Evolutionary conservation across 176 grass and related monocot species (phyloP).

Genomic region (Zea luxurians): DNA sequence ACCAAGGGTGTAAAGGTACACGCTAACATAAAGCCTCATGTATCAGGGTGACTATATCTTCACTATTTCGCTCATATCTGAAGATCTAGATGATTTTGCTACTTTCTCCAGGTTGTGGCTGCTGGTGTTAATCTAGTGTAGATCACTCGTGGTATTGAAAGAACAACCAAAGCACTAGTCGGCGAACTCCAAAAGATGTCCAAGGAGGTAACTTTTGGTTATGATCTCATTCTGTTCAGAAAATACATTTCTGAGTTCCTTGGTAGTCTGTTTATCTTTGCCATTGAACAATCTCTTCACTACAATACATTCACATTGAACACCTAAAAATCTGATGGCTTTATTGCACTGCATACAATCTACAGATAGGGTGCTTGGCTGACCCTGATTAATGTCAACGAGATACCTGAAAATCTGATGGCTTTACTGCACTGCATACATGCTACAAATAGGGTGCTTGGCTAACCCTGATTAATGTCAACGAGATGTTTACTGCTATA

Average conservation of each 20-base stretch:
- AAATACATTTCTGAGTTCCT: neutral
- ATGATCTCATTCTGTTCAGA: neutral
- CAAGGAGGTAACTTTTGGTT: conserved; percentile 46
- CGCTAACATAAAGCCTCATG: neutral
- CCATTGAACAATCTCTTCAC: neutral
- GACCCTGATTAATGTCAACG: neutral
- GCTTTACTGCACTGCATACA: too few species aligned
- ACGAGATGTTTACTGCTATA: too few species aligned
- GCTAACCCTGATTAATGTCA: too few species aligned
- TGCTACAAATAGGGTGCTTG: too few species aligned
- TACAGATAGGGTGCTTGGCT: neutral
- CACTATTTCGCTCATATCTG: neutral
- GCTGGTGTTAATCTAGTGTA: conserved; percentile 72
- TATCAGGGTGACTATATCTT: neutral
- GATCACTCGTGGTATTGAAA: conserved; percentile 63
- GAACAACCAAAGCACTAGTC: conserved; percentile 55
- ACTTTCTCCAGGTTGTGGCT: conserved; percentile 42
- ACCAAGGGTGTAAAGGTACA: conserved; percentile 64
- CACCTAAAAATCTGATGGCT: conserved; percentile 5
- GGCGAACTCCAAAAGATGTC: conserved; percentile 55
- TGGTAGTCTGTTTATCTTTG: neutral
- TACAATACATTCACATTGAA: neutral
- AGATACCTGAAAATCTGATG: neutral
- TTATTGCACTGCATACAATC: neutral
- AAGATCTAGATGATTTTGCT: neutral